phyloP scores from a whole-genome alignment of 2,329 filamentous ascomycete species.

The Aplosporella prunicola region DNA sequence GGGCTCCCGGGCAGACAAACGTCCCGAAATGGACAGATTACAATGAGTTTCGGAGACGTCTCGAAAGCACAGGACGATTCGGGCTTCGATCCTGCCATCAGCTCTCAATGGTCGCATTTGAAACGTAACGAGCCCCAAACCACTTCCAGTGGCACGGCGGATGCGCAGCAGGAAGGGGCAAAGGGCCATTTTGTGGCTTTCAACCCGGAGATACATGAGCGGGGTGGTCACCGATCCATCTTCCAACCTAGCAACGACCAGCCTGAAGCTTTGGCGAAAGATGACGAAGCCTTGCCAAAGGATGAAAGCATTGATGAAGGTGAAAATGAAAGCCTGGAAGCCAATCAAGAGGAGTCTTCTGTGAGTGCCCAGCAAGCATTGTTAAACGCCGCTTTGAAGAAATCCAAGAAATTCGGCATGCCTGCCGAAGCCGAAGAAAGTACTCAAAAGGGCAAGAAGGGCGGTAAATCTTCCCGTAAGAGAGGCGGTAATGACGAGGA shows the following conservation, averaged over 20 bases:
- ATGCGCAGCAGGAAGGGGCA: no score
- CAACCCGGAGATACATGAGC: not conserved
- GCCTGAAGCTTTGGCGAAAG: not conserved
- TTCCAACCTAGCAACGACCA: not conserved
- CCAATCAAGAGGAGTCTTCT: not conserved
- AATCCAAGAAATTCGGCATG: constrained; percentile 13
- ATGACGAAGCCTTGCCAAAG: not conserved
- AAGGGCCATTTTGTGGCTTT: constrained; percentile 2
- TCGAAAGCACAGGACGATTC: not conserved
- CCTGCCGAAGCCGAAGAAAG: constrained; percentile 13
- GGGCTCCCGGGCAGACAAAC: no score
- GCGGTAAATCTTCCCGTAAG: constrained; percentile 1
- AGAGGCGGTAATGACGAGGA: constrained; percentile 19
- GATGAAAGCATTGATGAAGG: no score
- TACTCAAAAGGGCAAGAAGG: constrained; percentile 16
- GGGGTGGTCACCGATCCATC: no score
- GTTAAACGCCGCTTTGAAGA: no score
- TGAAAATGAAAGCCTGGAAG: not conserved
- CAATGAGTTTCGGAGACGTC: no score
- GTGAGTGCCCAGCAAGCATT: no score
- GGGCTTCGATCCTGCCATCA: not conserved
- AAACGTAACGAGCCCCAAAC: not conserved
- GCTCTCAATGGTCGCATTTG: constrained; percentile 4
- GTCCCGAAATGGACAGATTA: no score
- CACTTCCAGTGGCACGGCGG: not conserved